A percentile compares a stretch with the other conserved stretches of the same genome.
Conservation (phyloP, 2,329 filamentous ascomycete genomes). For the Epichloe festucae region DNA sequence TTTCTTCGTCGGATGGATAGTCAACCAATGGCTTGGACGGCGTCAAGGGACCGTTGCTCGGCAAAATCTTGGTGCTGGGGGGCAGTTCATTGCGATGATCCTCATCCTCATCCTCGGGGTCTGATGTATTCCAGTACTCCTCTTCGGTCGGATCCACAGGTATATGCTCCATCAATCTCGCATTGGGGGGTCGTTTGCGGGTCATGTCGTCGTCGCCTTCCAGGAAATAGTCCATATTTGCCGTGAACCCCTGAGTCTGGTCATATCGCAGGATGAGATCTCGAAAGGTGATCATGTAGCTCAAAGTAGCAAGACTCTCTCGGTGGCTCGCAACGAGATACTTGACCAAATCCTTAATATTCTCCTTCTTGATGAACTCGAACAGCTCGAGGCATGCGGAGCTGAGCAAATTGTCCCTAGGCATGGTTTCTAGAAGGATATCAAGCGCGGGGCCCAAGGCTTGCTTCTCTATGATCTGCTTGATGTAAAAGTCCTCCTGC, state of each 20-base stretch:
- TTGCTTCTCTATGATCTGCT: slow-evolving; percentile 67
- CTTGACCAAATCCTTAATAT: slow-evolving; percentile 66
- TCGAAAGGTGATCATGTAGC: slow-evolving; percentile 75
- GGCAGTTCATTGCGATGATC: slow-evolving; percentile 16
- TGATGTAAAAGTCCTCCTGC: slow-evolving; percentile 84
- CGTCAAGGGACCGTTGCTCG: slow-evolving; percentile 49
- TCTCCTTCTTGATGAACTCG: slow-evolving; percentile 74
- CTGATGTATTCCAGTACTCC: slow-evolving; percentile 84
- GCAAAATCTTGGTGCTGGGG: slow-evolving; percentile 18
- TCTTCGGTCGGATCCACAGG: slow-evolving; percentile 70
- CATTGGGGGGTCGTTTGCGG: slow-evolving; percentile 28
- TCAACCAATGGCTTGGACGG: slow-evolving; percentile 69
- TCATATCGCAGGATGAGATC: slow-evolving; percentile 67
- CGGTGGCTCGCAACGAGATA: slow-evolving; percentile 78
- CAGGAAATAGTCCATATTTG: slow-evolving; percentile 56
- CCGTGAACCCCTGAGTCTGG: slow-evolving; percentile 55
- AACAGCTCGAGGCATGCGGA: slow-evolving; percentile 88
- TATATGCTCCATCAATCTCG: slow-evolving; percentile 60
- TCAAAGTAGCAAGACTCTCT: slow-evolving; percentile 61
- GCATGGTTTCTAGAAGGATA: slow-evolving; percentile 73
- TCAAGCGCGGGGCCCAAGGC: slow-evolving; percentile 76
- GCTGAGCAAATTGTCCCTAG: slow-evolving; percentile 83
- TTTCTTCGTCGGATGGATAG: slow-evolving; percentile 87
- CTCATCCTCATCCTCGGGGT: slow-evolving; percentile 67
- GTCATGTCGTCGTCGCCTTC: slow-evolving; percentile 52